phyloP scores from a whole-genome alignment of 1,284 basidiomycete species.

The Apiotrichum laibachii region DNA sequence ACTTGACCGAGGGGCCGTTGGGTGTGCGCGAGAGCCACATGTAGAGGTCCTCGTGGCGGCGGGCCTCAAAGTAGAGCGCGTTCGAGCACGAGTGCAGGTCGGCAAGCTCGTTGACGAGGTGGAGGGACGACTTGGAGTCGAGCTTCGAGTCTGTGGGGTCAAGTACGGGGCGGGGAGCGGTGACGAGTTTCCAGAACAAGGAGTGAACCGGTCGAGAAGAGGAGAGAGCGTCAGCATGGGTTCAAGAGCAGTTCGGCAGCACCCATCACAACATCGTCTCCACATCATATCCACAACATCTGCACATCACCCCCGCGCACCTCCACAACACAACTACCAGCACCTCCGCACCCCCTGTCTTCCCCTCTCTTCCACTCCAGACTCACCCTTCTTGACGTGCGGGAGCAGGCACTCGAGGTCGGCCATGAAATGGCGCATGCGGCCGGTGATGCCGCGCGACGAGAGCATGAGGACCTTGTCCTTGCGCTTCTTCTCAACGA shows the following conservation, averaged over 20 bases:
- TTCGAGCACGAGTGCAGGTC: conserved; percentile 99
- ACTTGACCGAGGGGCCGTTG: conserved; percentile 94
- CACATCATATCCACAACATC: too few species aligned
- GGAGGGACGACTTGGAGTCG: conserved; percentile 92
- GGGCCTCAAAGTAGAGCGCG: conserved; percentile 93
- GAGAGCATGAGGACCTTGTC: conserved; percentile 81
- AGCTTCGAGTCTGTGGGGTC: conserved; percentile 76
- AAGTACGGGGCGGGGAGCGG: neutral
- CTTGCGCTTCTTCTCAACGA: conserved; percentile 52
- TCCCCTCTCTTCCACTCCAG: neutral
- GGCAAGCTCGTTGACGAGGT: conserved; percentile 92
- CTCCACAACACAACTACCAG: neutral
- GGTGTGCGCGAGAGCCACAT: conserved; percentile 96
- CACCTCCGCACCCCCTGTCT: neutral
- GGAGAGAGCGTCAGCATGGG: conserved; percentile 3
- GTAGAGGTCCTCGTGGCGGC: conserved; percentile 93
- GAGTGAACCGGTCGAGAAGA: neutral
- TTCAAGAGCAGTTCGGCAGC: neutral
- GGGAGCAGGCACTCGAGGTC: conserved; percentile 88
- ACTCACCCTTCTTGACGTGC: conserved; percentile 91
- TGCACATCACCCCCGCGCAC: too few species aligned
- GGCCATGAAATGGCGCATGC: conserved; percentile 96
- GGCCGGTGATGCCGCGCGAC: conserved; percentile 89
- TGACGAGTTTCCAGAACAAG: neutral
- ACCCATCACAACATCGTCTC: neutral